Evolutionary conservation across 2,329 filamentous ascomycete species (phyloP).

Genomic region (Ceratocystis alfenasii): DNA sequence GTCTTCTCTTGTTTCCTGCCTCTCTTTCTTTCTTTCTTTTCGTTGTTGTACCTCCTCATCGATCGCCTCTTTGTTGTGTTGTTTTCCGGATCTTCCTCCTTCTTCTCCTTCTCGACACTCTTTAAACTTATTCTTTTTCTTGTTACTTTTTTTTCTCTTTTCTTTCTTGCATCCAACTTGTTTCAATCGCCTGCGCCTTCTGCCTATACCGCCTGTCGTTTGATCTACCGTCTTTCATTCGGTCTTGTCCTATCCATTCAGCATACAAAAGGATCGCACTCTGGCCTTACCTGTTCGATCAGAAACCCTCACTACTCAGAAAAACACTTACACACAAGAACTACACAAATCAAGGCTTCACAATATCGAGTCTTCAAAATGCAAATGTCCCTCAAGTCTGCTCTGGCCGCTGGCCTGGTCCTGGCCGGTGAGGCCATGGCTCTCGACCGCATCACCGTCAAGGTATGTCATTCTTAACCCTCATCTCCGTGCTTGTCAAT

Average conservation of each 20-base stretch:
- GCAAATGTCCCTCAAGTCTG: conserved; percentile 24
- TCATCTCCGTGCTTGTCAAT: background rate
- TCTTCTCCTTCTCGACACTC: conserved; percentile 15
- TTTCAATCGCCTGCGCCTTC: conserved; percentile 9
- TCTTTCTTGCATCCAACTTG: background rate
- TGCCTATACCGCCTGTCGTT: conserved; percentile 12
- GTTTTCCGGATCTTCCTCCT: conserved; percentile 5
- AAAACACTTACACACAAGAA: conserved; percentile 5
- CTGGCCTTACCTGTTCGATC: background rate
- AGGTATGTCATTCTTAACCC: conserved; percentile 37
- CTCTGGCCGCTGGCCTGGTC: conserved; percentile 32
- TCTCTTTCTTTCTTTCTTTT: conserved; percentile 21
- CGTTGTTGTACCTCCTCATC: conserved; percentile 19
- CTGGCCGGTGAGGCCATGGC: conserved; percentile 34
- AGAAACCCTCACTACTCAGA: background rate
- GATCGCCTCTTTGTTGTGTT: conserved; percentile 15
- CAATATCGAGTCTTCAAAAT: conserved; percentile 25
- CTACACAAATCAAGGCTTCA: background rate
- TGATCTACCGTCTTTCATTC: conserved; percentile 19
- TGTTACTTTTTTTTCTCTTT: background rate
- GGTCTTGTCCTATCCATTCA: background rate
- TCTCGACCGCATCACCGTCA: conserved; percentile 53
- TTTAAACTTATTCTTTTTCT: conserved; percentile 16
- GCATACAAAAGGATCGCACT: conserved; percentile 12
- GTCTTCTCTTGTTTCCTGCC: conserved; percentile 15